A percentile compares a stretch with the other conserved stretches of the same genome.
phyloP scores from a whole-genome alignment of 371 early-diverging fungal genomes.

The Fennellomyces sp. region DNA sequence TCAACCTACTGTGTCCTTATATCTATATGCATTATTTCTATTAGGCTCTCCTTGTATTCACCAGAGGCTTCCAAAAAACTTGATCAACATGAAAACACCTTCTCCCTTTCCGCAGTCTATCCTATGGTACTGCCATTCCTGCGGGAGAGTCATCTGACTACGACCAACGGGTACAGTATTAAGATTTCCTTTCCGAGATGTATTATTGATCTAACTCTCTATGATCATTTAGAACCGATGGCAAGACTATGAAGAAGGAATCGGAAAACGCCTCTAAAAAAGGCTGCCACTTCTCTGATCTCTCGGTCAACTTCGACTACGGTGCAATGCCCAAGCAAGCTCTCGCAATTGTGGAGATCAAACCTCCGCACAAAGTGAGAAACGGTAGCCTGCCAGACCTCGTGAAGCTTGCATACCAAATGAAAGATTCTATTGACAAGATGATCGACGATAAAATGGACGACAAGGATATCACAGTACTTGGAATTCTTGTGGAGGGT shows the following conservation, averaged over 20 bases:
- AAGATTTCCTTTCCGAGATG: not conserved
- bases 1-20: not conserved
- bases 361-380: not conserved
- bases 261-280: too few relatives aligned
- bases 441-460: not conserved
- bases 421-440: not conserved
- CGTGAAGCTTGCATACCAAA: not conserved
- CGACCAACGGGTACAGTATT: not conserved
- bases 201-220: too few relatives aligned
- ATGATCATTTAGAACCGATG: too few relatives aligned
- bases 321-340: not conserved
- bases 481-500: not conserved
- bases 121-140: not conserved
- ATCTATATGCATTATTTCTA: not conserved
- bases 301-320: not conserved
- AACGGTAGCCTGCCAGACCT: not conserved
- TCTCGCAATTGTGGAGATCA: not conserved
- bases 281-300: not conserved
- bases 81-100: not conserved
- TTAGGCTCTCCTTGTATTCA: not conserved
- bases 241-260: too few relatives aligned
- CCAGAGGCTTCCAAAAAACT: not conserved
- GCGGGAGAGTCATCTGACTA: not conserved
- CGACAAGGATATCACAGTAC: not conserved
- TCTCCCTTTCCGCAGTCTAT: not conserved